Evolutionary conservation across 805 yeast genomes (phyloP), one percentile per base, ranked within the genome.

Genomic region (Starmera amethionina): DNA sequence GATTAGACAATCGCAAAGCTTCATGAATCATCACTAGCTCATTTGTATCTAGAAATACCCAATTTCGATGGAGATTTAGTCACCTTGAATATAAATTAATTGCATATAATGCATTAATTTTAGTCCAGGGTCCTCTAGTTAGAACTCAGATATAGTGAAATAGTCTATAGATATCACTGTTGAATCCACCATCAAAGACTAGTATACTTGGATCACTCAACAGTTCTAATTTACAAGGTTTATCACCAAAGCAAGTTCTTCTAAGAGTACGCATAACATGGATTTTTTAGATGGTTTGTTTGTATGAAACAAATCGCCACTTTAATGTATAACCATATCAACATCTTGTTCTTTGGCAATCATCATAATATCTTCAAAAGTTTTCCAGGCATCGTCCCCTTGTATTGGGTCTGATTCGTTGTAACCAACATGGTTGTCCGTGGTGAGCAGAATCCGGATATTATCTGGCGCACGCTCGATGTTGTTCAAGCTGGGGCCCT

Each of bases 371-470:
- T 93, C 98, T 40, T 83, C 77, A 52, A 93, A 90, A 0, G 96
- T 84, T 42, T 62, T 70, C 83, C 95, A 84, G 0, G 94, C 75
- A 54, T 93, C 98, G 50, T 83, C 82, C 1, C 96, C 95, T 14
- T 94, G 70, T 5, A 90, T 78, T 1, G 95, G 89, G 57, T 93
- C 97, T 32, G 73, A 74, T 56, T 93, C 98, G 43, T 78, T 77
- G 57, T 80, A 89, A 1, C 98, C 98, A 15, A 93, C 95, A 66
- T 93, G 98, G 56, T 93, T 93, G 55, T 93, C 98, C 1, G 97
- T 88, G 3, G 98, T 87, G 29, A 93, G 62, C 29, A 93, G 73
- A 15, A 93, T 73, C 19, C 84, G 65, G 14, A 89, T 75, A 0
- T 95, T 86, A 56, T 85, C 75, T 6, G 72, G 72, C 4, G 78